Evolutionary conservation across 345 rosid genomes (phyloP).

Genomic region (Firmiana major): DNA sequence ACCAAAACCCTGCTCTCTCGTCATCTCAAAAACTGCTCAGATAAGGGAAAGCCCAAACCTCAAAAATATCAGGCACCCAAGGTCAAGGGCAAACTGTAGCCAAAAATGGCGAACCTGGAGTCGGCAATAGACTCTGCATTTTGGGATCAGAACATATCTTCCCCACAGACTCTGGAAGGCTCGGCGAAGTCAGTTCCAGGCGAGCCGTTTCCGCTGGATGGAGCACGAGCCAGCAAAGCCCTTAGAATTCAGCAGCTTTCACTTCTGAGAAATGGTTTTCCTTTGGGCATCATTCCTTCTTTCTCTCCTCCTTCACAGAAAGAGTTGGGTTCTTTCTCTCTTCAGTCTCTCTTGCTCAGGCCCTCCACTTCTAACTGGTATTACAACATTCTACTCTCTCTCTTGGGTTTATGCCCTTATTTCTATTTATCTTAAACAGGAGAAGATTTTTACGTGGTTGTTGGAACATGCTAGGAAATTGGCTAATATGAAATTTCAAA

Average conservation of each 20-base stretch:
- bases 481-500: neutral
- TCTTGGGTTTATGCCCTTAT: neutral
- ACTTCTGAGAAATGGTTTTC: conserved; percentile 61
- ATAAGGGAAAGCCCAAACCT: neutral
- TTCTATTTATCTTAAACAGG: neutral
- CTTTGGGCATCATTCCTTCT: conserved; percentile 77
- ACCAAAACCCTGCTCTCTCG: neutral
- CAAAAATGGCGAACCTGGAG: conserved; percentile 61
- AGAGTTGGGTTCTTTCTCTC: conserved; percentile 63
- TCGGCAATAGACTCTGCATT: conserved; percentile 78
- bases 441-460: conserved; percentile 2
- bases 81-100: neutral
- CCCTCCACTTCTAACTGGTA: conserved; percentile 62
- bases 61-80: neutral
- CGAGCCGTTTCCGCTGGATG: conserved; percentile 65
- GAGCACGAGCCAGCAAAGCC: conserved; percentile 57
- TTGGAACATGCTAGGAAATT: neutral
- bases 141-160: conserved; percentile 71
- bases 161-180: conserved; percentile 62
- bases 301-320: conserved; percentile 43
- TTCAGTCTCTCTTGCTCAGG: conserved; percentile 59
- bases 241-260: conserved; percentile 90
- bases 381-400: neutral
- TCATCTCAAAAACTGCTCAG: neutral
- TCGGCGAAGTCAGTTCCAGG: conserved; percentile 74